Conservation (phyloP, 2,329 filamentous ascomycete genomes). For the Diaporthe vexans region DNA sequence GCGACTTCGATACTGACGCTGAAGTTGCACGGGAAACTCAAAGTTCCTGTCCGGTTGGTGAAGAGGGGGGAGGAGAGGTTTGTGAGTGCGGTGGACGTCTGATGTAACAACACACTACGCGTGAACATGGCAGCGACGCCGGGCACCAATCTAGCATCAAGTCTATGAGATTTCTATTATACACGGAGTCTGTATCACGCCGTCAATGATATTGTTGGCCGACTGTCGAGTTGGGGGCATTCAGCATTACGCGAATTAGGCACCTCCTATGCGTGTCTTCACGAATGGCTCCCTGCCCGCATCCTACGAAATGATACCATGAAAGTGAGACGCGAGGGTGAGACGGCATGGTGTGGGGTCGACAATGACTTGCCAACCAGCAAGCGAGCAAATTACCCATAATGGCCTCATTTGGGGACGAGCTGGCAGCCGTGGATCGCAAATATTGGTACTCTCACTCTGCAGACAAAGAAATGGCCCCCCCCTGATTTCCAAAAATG, state of each 20-base stretch:
- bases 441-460: background rate
- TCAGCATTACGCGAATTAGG: background rate
- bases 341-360: background rate
- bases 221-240: background rate
- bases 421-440: background rate
- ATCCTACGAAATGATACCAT: background rate
- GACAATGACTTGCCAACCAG: slow-evolving; percentile 1
- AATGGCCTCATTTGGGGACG: slow-evolving; percentile 6
- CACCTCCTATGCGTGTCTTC: too few relatives aligned
- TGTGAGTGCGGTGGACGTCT: slow-evolving; percentile 55
- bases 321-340: background rate
- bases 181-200: background rate
- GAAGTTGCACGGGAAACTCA: slow-evolving; percentile 72
- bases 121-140: background rate
- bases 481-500: slow-evolving; percentile 21
- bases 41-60: slow-evolving; percentile 78
- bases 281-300: background rate
- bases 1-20: slow-evolving; percentile 78
- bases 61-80: slow-evolving; percentile 80
- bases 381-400: background rate
- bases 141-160: background rate
- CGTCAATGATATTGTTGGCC: background rate
- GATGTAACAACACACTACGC: too few relatives aligned
- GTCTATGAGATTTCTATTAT: background rate
- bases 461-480: background rate